Evolutionary conservation across 495 filamentous ascomycete genomes (phyloP).

Genomic region (Penicillium roqueforti): DNA sequence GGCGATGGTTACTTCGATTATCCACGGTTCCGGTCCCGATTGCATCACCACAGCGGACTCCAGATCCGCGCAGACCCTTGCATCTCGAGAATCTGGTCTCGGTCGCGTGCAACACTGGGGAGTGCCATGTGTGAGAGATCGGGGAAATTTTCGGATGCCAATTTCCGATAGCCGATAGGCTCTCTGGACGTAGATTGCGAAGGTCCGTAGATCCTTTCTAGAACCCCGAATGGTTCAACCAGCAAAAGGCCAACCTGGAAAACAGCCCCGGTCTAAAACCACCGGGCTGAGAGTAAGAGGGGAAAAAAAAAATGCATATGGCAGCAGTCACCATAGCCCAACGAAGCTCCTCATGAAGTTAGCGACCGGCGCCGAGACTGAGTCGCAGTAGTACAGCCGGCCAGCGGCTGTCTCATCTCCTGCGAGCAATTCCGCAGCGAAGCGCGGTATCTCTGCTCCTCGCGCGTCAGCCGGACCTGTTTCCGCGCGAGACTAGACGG

Average conservation of each 20-base stretch:
- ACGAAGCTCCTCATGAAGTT: conserved; percentile 19
- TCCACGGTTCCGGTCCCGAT: neutral
- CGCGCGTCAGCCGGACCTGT: conserved; percentile 31
- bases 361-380: conserved; percentile 26
- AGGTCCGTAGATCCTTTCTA: neutral
- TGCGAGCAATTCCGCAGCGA: conserved; percentile 24
- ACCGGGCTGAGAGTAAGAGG: neutral
- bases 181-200: neutral
- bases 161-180: neutral
- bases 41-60: neutral
- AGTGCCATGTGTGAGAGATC: neutral
- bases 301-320: neutral
- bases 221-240: neutral
- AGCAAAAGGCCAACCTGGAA: neutral
- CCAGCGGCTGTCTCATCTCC: conserved; percentile 24
- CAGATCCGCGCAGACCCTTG: conserved; percentile 5
- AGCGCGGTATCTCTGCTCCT: conserved; percentile 31
- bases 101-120: conserved; percentile 1
- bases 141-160: neutral
- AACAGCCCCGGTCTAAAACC: neutral
- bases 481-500: conserved; percentile 31
- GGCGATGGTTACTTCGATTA: neutral
- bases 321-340: neutral
- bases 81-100: neutral
- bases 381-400: conserved; percentile 12